Base-by-base conservation (phyloP, 495 filamentous ascomycete genomes). In the Lineolata rhizophorae region DNA sequence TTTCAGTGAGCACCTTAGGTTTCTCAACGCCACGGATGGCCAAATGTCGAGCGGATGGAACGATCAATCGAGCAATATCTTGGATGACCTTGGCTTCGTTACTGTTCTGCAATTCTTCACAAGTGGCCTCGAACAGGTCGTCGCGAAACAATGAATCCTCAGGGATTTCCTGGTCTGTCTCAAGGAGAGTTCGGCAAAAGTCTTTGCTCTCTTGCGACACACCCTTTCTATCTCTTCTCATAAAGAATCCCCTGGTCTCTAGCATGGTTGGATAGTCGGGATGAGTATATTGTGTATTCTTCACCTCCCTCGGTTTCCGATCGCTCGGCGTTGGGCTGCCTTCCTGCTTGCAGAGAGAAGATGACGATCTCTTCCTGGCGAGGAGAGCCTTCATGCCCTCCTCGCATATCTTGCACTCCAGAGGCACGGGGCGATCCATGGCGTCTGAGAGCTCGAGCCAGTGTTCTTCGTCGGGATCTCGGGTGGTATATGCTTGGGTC, bases 241-340 rank as follows among this genome's bases (percentile, higher is more conserved):
- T 33, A n/a, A 31, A 33, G 18, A 12, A 21, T 13, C 32, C 32
- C 22, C 12, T 26, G 8, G 22, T 12, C 22, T 26, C 8, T 8
- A 26, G 22, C 8, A 26, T 8, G 12, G 12, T 8, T 12, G 8
- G 8, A 12, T 26, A 26, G 8, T 26, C 8, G 8, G 22, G 8
- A 12, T 49, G 36, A 32, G 31, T 18, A 34, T 65, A 62, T 29
- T 35, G 45, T 9, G 45, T 40, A 37, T 55, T 61, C 39, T 58
- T 45, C 18, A 21, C 42, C 29, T 50, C 47, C 24, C 53, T 46
- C 30, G 47, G 50, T 42, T 41, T 50, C 40, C 56, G 27, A 40
- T 57, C 52, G 45, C 55, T 58, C 14, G 51, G 41, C 19, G 45
- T 55, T n/a, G 37, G 39, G 34, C 43, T 50, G 27, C 43, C 51